phyloP scores from a whole-genome alignment of 2,329 filamentous ascomycete species.

The Zasmidium angulare region DNA sequence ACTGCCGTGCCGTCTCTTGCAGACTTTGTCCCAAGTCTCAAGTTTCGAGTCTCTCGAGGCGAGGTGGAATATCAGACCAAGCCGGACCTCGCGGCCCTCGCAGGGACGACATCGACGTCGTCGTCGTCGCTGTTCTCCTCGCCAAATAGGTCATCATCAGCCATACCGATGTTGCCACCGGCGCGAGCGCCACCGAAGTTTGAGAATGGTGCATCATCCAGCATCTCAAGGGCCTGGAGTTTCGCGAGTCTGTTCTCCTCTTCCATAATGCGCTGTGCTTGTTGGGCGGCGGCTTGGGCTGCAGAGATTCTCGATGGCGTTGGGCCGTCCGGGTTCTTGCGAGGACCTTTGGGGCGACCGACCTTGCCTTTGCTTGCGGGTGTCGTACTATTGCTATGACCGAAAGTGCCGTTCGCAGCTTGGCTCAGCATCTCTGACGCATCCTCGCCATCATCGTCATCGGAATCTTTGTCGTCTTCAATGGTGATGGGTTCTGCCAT shows the following conservation, averaged over 20 bases:
- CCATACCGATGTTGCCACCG: slow-evolving; percentile 6
- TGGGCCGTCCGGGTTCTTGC: slow-evolving; percentile 1
- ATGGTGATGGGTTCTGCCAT: slow-evolving; percentile 33
- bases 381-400: background rate
- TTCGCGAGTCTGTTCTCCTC: slow-evolving; percentile 38
- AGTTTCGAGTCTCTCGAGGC: background rate
- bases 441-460: slow-evolving; percentile 17
- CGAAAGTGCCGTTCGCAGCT: slow-evolving; percentile 38
- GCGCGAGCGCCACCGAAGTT: slow-evolving; percentile 11
- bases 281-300: slow-evolving; percentile 4
- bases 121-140: slow-evolving; percentile 22
- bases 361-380: background rate
- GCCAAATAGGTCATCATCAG: slow-evolving; percentile 7
- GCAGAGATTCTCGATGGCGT: background rate
- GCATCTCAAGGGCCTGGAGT: slow-evolving; percentile 34
- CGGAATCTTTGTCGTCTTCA: slow-evolving; percentile 32
- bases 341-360: slow-evolving; percentile 13
- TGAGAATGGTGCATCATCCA: slow-evolving; percentile 15
- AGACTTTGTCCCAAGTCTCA: no score
- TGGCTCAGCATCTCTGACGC: slow-evolving; percentile 57
- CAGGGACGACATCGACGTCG: slow-evolving; percentile 21
- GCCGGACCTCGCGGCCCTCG: slow-evolving; percentile 4
- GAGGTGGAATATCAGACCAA: slow-evolving; percentile 1
- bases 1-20: background rate
- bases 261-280: slow-evolving; percentile 20